phyloP scores from a whole-genome alignment of 2,329 filamentous ascomycete genomes.

The Colletotrichum falcatum region DNA sequence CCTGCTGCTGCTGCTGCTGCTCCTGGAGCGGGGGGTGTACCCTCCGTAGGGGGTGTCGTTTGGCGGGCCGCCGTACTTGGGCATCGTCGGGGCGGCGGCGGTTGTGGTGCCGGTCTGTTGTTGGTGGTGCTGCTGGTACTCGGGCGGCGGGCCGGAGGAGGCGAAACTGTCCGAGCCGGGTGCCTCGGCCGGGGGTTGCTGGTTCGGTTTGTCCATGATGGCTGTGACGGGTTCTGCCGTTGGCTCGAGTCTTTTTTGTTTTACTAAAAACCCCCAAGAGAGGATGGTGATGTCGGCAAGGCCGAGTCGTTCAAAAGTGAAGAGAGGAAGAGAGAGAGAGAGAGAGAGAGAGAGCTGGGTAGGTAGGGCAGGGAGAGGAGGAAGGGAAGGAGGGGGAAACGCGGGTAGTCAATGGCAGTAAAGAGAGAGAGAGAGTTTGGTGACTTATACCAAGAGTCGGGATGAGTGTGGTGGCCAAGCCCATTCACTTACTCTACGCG shows the following conservation, averaged over 20 bases:
- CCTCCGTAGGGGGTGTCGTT: conserved; percentile 1
- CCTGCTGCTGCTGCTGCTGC: conserved; percentile 23
- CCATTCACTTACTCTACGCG: neutral
- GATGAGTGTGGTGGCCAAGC: conserved; percentile 19
- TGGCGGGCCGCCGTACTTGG: conserved; percentile 31
- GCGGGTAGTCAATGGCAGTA: neutral
- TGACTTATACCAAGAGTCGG: conserved; percentile 26
- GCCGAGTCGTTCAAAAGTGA: neutral
- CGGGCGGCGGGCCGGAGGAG: conserved; percentile 14
- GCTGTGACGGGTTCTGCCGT: neutral
- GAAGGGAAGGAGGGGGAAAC: too few relatives aligned
- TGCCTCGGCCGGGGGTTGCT: conserved; percentile 7
- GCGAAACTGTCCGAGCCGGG: conserved; percentile 13
- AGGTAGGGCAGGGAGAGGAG: neutral
- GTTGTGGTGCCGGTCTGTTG: conserved; percentile 20
- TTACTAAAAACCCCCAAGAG: too few relatives aligned
- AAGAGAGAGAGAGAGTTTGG: conserved; percentile 15
- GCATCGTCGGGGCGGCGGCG: conserved; percentile 14
- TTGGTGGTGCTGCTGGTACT: conserved; percentile 13
- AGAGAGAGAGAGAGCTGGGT: too few relatives aligned
- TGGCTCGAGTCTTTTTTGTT: neutral
- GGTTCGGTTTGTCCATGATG: conserved; percentile 30
- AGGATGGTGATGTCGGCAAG: neutral
- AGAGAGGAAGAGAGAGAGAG: too few relatives aligned
- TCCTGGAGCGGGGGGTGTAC: conserved; percentile 13